Conservation (phyloP, 768 basidiomycete species). For the Calocybe cyanea region DNA sequence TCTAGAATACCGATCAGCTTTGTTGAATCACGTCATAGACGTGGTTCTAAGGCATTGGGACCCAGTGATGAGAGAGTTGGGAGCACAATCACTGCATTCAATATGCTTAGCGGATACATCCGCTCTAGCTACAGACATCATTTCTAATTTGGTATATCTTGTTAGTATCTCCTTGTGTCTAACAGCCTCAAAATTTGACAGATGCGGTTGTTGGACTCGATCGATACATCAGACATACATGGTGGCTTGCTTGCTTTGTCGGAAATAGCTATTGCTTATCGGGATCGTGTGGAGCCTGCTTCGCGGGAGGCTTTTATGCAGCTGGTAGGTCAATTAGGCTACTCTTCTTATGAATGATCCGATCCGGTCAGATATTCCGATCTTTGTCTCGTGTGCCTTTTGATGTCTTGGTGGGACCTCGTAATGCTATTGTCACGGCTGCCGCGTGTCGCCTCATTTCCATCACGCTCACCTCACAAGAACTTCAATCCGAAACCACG, state of each 20-base stretch:
- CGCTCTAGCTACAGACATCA: conserved; percentile 46
- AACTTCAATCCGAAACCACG: conserved; percentile 40
- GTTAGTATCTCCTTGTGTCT: conserved; percentile 3
- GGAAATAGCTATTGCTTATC: conserved; percentile 67
- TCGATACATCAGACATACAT: conserved; percentile 72
- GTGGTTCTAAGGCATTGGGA: conserved; percentile 91
- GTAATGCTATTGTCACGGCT: conserved; percentile 68
- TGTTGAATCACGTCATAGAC: conserved; percentile 71
- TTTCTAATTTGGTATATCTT: conserved; percentile 44
- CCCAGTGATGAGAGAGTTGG: conserved; percentile 68
- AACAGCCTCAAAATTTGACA: conserved; percentile 21
- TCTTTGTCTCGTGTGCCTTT: conserved; percentile 55
- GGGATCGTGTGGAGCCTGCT: conserved; percentile 24
- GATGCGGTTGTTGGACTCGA: conserved; percentile 54
- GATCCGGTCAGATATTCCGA: conserved; percentile 54
- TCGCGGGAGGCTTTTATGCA: conserved; percentile 34
- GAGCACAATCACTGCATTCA: conserved; percentile 66
- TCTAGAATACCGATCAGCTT: conserved; percentile 61
- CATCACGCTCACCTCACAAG: conserved; percentile 54
- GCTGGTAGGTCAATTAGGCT: conserved; percentile 35
- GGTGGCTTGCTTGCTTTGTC: conserved; percentile 74
- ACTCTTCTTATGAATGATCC: neutral
- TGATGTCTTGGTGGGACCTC: conserved; percentile 54
- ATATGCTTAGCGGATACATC: conserved; percentile 63
- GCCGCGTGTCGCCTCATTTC: conserved; percentile 73